Conservation (phyloP, 768 basidiomycete genomes). For the Pisolithus marmoratus region DNA sequence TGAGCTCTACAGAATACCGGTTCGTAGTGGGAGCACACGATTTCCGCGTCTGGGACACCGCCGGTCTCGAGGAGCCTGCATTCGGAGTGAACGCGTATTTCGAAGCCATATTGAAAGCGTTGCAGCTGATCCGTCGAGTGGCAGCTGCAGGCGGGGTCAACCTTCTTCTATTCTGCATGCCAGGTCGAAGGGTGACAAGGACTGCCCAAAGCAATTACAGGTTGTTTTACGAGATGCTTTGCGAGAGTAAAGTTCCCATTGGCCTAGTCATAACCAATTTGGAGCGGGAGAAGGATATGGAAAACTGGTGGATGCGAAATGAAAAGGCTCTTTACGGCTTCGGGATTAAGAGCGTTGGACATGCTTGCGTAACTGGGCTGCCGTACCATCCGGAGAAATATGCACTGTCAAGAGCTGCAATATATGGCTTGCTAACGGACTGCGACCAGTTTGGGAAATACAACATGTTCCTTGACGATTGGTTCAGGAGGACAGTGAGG, state of each 20-base stretch:
- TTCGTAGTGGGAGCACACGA: neutral
- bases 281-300: conserved; percentile 17
- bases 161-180: conserved; percentile 15
- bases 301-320: conserved; percentile 26
- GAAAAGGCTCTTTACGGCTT: neutral
- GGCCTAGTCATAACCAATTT: conserved; percentile 13
- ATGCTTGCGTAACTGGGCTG: neutral
- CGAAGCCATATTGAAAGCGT: neutral
- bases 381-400: neutral
- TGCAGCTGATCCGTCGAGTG: neutral
- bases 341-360: neutral
- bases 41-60: conserved; percentile 17
- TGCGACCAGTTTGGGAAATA: neutral
- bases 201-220: conserved; percentile 7
- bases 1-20: conserved; percentile 7
- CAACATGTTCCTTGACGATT: neutral
- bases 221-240: conserved; percentile 11
- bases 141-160: conserved; percentile 5
- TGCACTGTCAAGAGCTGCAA: neutral
- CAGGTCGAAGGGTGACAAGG: conserved; percentile 3
- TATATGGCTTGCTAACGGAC: neutral
- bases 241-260: conserved; percentile 10
- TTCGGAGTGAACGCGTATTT: neutral
- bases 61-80: conserved; percentile 10
- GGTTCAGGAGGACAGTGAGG: neutral